Evolutionary conservation across 2,329 filamentous ascomycete genomes (phyloP).

Genomic region (Nannizziopsis barbatae): DNA sequence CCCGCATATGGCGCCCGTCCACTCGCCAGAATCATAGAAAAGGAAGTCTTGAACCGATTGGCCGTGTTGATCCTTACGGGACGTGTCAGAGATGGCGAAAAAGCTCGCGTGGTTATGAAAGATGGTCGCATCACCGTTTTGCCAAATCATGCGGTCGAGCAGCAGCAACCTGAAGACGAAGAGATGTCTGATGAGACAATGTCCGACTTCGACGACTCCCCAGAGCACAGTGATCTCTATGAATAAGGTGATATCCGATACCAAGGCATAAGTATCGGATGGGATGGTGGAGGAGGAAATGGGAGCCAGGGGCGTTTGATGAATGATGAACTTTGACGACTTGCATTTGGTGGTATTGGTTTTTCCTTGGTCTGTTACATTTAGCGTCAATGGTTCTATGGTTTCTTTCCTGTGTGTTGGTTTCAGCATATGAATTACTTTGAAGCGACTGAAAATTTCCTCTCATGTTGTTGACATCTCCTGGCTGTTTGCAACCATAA

Average conservation of each 20-base stretch:
- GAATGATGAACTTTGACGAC: background rate
- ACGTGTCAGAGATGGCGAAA: constrained; percentile 73
- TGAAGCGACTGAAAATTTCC: no score
- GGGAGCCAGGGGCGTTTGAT: background rate
- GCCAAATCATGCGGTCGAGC: constrained; percentile 65
- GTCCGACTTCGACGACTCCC: constrained; percentile 57
- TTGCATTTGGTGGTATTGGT: background rate
- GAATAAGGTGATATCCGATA: constrained; percentile 39
- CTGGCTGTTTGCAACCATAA: no score
- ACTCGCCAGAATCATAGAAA: constrained; percentile 80
- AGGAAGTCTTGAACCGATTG: constrained; percentile 87
- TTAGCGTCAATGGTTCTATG: no score
- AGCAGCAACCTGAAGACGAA: constrained; percentile 46
- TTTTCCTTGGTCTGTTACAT: background rate
- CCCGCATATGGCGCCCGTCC: constrained; percentile 91
- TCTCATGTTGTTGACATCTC: no score
- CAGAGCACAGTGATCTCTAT: constrained; percentile 53
- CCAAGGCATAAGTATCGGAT: no score
- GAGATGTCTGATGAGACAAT: constrained; percentile 69
- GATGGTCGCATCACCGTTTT: constrained; percentile 71
- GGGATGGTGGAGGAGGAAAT: background rate
- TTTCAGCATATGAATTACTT: no score
- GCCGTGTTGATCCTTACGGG: constrained; percentile 85
- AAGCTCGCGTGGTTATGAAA: constrained; percentile 64
- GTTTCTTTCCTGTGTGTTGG: no score